These are phyloP conservation scores for Nymphaea colorata DNA, from an alignment of 164 flowering plant species.

Conservation along the genomic window DNA sequence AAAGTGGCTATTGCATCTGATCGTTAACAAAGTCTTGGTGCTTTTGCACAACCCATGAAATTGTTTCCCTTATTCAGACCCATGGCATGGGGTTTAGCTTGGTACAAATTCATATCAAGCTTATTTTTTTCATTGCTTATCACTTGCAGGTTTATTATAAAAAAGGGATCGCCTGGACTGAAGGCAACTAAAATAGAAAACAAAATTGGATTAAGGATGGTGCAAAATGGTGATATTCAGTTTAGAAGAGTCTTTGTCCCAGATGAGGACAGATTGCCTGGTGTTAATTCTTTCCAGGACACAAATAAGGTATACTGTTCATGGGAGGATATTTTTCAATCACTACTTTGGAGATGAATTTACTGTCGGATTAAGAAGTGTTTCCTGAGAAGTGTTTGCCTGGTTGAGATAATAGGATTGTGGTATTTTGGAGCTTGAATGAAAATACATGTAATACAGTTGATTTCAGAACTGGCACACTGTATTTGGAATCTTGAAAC, in stretches of 20 bases:
- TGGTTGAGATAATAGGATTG: no score
- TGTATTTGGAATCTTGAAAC: no score
- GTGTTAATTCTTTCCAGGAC: slow-evolving; percentile 85
- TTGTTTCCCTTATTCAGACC: no score
- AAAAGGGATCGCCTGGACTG: slow-evolving; percentile 72
- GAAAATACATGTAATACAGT: no score
- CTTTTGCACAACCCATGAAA: no score
- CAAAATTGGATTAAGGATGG: slow-evolving; percentile 88
- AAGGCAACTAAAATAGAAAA: slow-evolving; percentile 83
- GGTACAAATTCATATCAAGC: no score
- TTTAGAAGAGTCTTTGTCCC: slow-evolving; percentile 73
- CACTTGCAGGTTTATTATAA: slow-evolving; percentile 57
- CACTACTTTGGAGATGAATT: neutral
- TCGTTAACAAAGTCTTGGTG: no score
- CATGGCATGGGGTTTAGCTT: no score
- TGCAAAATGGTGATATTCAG: slow-evolving; percentile 91
- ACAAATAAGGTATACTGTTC: slow-evolving; percentile 62
- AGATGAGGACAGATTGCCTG: slow-evolving; percentile 79
- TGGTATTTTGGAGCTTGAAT: no score
- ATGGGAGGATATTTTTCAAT: neutral
- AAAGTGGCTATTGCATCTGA: neutral
- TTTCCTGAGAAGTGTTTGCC: no score
- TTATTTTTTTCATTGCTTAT: neutral
- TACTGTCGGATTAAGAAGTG: no score
- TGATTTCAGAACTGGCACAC: no score